Base-by-base conservation (phyloP, 805 yeast genomes). In the Torulaspora franciscae region DNA sequence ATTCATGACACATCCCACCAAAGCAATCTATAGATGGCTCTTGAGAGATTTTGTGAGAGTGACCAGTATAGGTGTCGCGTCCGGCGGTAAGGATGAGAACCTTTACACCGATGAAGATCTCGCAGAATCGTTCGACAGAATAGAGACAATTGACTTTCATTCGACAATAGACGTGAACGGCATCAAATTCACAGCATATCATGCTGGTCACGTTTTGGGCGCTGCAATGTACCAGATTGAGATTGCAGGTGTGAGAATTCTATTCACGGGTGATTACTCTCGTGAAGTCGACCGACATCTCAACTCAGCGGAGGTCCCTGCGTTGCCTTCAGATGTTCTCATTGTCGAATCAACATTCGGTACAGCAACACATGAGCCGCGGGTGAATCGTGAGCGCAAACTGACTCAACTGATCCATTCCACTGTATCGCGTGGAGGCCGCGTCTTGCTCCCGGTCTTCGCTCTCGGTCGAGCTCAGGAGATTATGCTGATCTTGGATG, bases 161-260 rank as follows among this genome's bases (percentile, higher is more conserved):
- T 87, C 97, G 4, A 93, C 99, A 0, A 77, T 88, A 52, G 98
- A 93, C 56, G 85, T 90, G 28, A 95, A 86, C 47, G 99, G 99
- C 42, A 83, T 93, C 45, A 75, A 93, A 59, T 91, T 93, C 70
- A 93, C 99, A 1, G 99, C 99, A 1, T 93, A 84, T 65, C 99
- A 91, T 68, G 99, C 99, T 6, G 99, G 99, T n/a, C 99, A 93
- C 73, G 99, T 93, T 9, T 71, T 93, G 35, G 99, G 99, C 44
- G 98, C 99, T 8, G 96, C 98, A 9, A 93, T 93, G 98, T 93
- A 83, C 65, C 81, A 93, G 53, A 79, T 93, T 39, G 99, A 93
- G 65, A 84, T 93, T 57, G 96, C 96, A 14, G 97, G 97, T 0
- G 69, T 91, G 47, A 85, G 87, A 54, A 74, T 88, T 0, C 65